These are phyloP conservation scores for Chondrostereum purpureum DNA, from an alignment of 1,284 basidiomycete genomes.

Conservation along the genomic window DNA sequence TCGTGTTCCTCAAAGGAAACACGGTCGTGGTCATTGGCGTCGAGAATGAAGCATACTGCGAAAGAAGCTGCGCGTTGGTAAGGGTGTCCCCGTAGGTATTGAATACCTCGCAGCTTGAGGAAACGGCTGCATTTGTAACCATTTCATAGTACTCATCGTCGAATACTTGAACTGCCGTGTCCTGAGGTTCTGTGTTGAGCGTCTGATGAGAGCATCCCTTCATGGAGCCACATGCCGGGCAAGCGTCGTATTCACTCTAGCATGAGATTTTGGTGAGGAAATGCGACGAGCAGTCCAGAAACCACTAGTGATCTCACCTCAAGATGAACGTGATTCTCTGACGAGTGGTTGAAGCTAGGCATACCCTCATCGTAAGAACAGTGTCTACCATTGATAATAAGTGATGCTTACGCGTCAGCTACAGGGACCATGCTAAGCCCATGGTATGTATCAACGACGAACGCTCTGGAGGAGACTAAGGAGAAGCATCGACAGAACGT, in stretches of 20 bases:
- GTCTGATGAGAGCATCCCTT: conserved; percentile 73
- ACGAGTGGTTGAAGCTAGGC: conserved; percentile 74
- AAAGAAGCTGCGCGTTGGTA: conserved; percentile 64
- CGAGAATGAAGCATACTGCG: conserved; percentile 69
- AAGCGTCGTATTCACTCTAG: conserved; percentile 81
- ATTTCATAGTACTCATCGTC: conserved; percentile 53
- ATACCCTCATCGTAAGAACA: conserved; percentile 11
- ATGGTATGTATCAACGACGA: conserved; percentile 83
- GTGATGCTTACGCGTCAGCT: conserved; percentile 66
- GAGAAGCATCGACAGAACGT: conserved; percentile 70
- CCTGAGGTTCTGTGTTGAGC: conserved; percentile 14
- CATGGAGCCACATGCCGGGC: conserved; percentile 72
- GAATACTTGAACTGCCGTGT: conserved; percentile 13
- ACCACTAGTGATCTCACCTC: conserved; percentile 40
- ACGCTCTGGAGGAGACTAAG: conserved; percentile 82
- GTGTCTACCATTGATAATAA: conserved; percentile 7
- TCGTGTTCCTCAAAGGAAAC: conserved; percentile 41
- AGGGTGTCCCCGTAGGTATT: conserved; percentile 80
- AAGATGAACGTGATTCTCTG: conserved; percentile 71
- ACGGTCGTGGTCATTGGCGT: conserved; percentile 54
- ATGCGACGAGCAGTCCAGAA: conserved; percentile 1
- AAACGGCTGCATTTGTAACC: conserved; percentile 51
- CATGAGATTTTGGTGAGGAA: conserved; percentile 7
- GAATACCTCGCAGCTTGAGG: conserved; percentile 60
- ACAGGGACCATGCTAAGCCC: conserved; percentile 84